These are phyloP conservation scores for Mrakia hoshinonis DNA, from an alignment of 768 basidiomycete species.

Conservation along the genomic window DNA sequence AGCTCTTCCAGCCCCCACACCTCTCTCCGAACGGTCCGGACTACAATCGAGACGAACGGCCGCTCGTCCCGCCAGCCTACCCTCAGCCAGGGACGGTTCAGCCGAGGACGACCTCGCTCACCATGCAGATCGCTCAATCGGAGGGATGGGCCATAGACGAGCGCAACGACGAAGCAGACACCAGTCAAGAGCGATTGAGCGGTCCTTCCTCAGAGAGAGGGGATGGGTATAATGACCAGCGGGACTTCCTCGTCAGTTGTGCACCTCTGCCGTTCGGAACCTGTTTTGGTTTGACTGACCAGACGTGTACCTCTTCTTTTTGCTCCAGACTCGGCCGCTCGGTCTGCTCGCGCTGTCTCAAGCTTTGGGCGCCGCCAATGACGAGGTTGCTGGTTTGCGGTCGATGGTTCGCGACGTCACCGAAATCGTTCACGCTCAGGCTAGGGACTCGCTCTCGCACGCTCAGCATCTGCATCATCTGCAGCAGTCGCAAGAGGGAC, in stretches of 20 bases:
- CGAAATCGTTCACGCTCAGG: conserved; percentile 13
- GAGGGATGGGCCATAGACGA: background rate
- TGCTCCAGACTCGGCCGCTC: conserved; percentile 13
- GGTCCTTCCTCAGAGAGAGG: background rate
- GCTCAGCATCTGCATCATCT: background rate
- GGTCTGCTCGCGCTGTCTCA: conserved; percentile 19
- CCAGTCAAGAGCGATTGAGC: background rate
- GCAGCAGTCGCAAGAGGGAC: background rate
- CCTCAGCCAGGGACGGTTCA: background rate
- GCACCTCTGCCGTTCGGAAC: background rate
- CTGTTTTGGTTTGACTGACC: background rate
- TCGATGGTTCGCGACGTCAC: conserved; percentile 14
- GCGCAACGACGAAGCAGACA: background rate
- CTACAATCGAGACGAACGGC: background rate
- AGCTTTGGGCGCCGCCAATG: conserved; percentile 19
- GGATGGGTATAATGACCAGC: background rate
- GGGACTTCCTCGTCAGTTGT: conserved; percentile 15
- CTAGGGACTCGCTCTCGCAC: background rate
- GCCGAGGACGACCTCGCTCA: conserved; percentile 6
- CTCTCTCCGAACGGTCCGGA: background rate
- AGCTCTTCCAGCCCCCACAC: background rate
- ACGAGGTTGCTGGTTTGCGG: conserved; percentile 22
- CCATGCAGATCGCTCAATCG: conserved; percentile 20
- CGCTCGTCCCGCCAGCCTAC: background rate
- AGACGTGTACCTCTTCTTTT: background rate